Evolutionary conservation across 371 early-diverging fungal genomes (phyloP).

Genomic region (Rhizopus microsporus): DNA sequence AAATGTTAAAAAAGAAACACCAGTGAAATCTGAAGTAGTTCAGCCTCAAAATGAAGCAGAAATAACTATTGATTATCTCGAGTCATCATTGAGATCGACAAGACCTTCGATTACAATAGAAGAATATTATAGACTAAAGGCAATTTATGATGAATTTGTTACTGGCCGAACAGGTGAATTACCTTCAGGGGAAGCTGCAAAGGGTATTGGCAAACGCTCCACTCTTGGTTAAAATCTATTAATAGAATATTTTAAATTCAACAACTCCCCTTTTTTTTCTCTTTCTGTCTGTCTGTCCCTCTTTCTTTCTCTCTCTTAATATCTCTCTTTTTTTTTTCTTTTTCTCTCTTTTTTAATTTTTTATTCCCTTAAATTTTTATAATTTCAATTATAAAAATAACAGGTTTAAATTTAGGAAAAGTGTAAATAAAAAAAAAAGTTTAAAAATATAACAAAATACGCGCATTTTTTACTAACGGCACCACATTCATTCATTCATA

Average conservation of each 20-base stretch:
- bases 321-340: background rate
- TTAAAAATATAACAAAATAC: conserved; percentile 6
- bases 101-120: conserved; percentile 68
- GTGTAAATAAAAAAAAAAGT: conserved; percentile 8
- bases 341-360: conserved; percentile 1
- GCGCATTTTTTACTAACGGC: conserved; percentile 11
- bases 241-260: conserved; percentile 9
- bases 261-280: conserved; percentile 2
- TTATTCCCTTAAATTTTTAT: background rate
- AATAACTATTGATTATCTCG: conserved; percentile 57
- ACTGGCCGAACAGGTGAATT: conserved; percentile 70
- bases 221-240: conserved; percentile 54
- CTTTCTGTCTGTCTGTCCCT: conserved; percentile 7
- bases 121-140: conserved; percentile 56
- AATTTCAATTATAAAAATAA: background rate
- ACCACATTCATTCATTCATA: conserved; percentile 5
- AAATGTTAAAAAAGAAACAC: background rate
- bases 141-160: conserved; percentile 69
- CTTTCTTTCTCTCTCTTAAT: conserved; percentile 4
- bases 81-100: conserved; percentile 59
- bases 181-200: conserved; percentile 66
- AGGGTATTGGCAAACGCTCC: conserved; percentile 67
- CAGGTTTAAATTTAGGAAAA: conserved; percentile 5
- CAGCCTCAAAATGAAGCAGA: conserved; percentile 31
- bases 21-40: conserved; percentile 11